Base-by-base conservation (phyloP, 2,329 filamentous ascomycete genomes). In the Claviceps purpurea region DNA sequence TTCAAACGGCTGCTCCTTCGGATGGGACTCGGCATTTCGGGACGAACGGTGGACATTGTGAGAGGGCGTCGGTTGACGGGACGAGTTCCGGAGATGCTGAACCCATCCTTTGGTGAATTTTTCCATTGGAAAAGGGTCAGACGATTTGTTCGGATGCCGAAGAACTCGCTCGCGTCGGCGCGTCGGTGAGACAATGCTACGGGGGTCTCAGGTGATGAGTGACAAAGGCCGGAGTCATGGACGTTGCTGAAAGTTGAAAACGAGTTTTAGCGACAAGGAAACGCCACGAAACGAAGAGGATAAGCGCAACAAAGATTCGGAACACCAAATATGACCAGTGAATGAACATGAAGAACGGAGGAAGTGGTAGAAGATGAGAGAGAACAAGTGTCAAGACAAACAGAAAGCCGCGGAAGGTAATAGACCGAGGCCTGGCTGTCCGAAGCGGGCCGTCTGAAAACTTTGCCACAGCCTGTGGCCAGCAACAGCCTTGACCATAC, bases 1-100 rank as follows among this genome's bases (percentile, higher is more conserved):
- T 11, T 62, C 58, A 6, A 66, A 40, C 6, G 30, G 10, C 30
- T 34, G 10, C 30, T 34, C 10, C 11, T 57, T 57, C 1, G 57
- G 54, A 22, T 57, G 54, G 10, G 65, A 47, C 4, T 64, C 60
- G 26, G 51, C 44, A 1, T 57, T 53, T 22, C 65, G 67, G 2
- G 57, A 39, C 1, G 58, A 58, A 50, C 63, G 64, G 8, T 47
- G 57, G 8, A 47, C 4, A 7, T 50, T 46, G 2, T 52, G 53
- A 2, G 56, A 55, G 8, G 47, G 49, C 22, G 56, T 56, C 8
- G 52, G 55, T 38, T 62, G 58, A 13, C 58, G 60, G 11, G 59
- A 50, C 26, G 54, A 55, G 37, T 56, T 62, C 26, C 60, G 59
- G 14, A 61, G 52, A 38, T 61, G 58, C 20, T 57, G 53, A 16